These are phyloP conservation scores for Chamaecyparis obtusa DNA, from an alignment of 75 land plant species.

Conservation along the genomic window DNA sequence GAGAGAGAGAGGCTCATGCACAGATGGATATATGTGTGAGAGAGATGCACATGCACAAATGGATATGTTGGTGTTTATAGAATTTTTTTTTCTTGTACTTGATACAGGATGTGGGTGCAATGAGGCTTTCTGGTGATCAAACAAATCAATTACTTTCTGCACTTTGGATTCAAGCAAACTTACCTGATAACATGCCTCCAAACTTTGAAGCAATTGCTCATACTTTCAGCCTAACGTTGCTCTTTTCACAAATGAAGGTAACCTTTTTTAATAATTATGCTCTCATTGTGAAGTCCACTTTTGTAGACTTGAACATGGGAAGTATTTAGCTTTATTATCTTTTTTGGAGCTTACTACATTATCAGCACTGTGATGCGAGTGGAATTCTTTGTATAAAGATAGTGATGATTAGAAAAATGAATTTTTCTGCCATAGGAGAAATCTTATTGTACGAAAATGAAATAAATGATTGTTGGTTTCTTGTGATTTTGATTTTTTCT, in stretches of 20 bases:
- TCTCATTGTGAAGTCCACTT: slow-evolving; percentile 5
- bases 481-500: not conserved
- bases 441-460: not conserved
- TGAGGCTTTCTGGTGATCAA: slow-evolving; percentile 75
- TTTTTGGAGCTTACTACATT: not conserved
- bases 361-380: not conserved
- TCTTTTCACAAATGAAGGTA: slow-evolving; percentile 74
- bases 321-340: not conserved
- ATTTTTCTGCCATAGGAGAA: not conserved
- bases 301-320: not conserved
- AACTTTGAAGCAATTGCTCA: slow-evolving; percentile 89
- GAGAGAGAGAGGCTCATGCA: not conserved
- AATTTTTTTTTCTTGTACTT: not conserved
- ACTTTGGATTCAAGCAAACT: slow-evolving; percentile 73
- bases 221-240: slow-evolving; percentile 68
- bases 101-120: slow-evolving; percentile 60
- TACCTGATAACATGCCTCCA: slow-evolving; percentile 80
- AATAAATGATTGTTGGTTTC: not conserved
- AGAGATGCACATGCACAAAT: not conserved
- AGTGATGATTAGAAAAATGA: not conserved
- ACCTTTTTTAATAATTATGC: slow-evolving; percentile 7
- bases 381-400: too few relatives aligned
- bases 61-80: not conserved
- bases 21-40: not conserved
- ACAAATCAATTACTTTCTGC: slow-evolving; percentile 71